Evolutionary conservation across 768 basidiomycete genomes (phyloP).

Genomic region (Lactarius vividus): DNA sequence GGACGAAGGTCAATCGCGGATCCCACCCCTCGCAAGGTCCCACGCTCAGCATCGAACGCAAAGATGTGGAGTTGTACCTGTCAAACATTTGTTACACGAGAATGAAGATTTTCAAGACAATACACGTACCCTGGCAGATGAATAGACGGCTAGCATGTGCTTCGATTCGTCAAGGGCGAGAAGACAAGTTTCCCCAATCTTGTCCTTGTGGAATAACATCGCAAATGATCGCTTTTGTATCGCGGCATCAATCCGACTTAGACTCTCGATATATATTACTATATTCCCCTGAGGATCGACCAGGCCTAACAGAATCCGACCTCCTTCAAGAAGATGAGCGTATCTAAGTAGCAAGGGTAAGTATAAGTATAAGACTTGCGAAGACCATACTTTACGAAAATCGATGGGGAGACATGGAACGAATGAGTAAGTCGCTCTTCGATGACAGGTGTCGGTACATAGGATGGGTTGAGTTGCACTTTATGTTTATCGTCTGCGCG

Average conservation of each 20-base stretch:
- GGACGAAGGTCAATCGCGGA: constrained; percentile 39
- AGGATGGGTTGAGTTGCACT: neutral
- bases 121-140: constrained; percentile 39
- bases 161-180: constrained; percentile 54
- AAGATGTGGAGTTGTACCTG: constrained; percentile 45
- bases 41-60: constrained; percentile 45
- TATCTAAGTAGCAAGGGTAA: constrained; percentile 8
- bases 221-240: constrained; percentile 3
- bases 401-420: constrained; percentile 13
- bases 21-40: constrained; percentile 43
- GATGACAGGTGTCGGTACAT: neutral
- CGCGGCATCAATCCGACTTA: constrained; percentile 6
- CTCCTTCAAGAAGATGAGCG: constrained; percentile 21
- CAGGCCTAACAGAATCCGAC: constrained; percentile 18
- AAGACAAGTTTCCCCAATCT: constrained; percentile 45
- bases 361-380: neutral
- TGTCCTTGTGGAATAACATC: constrained; percentile 40
- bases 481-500: neutral
- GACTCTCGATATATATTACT: constrained; percentile 14
- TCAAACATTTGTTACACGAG: neutral
- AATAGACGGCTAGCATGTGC: constrained; percentile 47
- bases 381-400: constrained; percentile 6
- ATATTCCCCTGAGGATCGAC: constrained; percentile 14
- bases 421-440: constrained; percentile 1
- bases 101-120: neutral